Conservation (phyloP, 768 basidiomycete species). For the Suillus lakei region DNA sequence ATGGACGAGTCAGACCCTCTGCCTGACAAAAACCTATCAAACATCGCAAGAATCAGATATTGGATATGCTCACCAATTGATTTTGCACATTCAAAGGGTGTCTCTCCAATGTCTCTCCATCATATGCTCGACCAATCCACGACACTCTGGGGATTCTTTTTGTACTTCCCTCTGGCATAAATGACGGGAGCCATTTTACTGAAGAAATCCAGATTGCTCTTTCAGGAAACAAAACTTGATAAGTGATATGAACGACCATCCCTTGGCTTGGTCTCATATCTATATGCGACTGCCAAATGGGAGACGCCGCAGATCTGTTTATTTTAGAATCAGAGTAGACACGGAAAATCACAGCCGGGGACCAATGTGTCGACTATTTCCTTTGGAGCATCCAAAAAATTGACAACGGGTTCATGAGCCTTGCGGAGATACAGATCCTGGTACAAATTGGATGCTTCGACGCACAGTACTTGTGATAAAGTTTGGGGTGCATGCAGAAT, state of each 20-base stretch:
- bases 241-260: neutral
- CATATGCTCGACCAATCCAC: neutral
- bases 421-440: slow-evolving; percentile 3
- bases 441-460: neutral
- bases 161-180: neutral
- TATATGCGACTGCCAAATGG: neutral
- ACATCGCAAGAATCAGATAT: neutral
- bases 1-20: neutral
- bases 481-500: neutral
- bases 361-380: neutral
- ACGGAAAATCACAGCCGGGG: neutral
- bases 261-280: neutral
- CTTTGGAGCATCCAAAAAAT: neutral
- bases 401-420: neutral
- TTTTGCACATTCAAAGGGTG: neutral
- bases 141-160: neutral
- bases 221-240: neutral
- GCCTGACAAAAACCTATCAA: neutral
- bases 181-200: neutral
- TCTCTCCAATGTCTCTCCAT: too few species aligned
- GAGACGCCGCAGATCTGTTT: neutral
- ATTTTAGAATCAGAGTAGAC: neutral
- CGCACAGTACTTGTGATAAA: neutral
- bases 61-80: slow-evolving; percentile 1
- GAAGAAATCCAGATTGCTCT: neutral